Conservation (phyloP, 371 early-diverging fungal species). For the Dinochytrium kinnereticum region DNA sequence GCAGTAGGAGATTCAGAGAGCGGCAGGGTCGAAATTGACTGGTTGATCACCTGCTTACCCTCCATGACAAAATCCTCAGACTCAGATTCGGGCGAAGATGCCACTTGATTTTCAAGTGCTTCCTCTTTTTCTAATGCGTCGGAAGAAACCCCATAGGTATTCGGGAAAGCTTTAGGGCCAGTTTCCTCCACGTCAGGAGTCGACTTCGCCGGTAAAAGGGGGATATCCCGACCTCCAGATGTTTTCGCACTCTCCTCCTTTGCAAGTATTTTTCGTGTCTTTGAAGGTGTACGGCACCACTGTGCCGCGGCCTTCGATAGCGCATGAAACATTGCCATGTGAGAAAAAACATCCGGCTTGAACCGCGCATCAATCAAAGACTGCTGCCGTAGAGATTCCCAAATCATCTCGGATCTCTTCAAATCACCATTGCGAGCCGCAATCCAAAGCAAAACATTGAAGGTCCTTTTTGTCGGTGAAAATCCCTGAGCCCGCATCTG, state of each 20-base stretch:
- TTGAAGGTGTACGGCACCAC: not conserved
- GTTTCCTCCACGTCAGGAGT: not conserved
- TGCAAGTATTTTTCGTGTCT: not conserved
- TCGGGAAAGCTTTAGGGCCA: not conserved
- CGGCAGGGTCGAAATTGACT: not conserved
- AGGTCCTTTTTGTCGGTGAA: constrained; percentile 75
- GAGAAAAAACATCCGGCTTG: constrained; percentile 21
- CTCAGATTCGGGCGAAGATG: not conserved
- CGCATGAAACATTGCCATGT: constrained; percentile 19
- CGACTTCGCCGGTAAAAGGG: too few relatives aligned
- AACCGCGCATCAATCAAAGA: not conserved
- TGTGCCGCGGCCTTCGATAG: constrained; percentile 7
- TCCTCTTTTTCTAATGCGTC: too few relatives aligned
- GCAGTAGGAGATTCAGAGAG: not conserved
- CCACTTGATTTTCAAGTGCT: too few relatives aligned
- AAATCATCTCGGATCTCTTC: constrained; percentile 36
- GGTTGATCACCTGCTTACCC: not conserved
- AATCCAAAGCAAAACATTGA: constrained; percentile 72
- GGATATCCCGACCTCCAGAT: not conserved
- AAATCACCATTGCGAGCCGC: constrained; percentile 49
- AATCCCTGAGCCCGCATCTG: constrained; percentile 86
- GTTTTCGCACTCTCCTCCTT: not conserved
- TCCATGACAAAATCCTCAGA: not conserved
- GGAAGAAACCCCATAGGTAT: too few relatives aligned
- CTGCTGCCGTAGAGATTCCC: constrained; percentile 42